Evolutionary conservation across 768 basidiomycete species (phyloP), one percentile per base, ranked within the genome.

Genomic region (Hirschioporus abietinus): DNA sequence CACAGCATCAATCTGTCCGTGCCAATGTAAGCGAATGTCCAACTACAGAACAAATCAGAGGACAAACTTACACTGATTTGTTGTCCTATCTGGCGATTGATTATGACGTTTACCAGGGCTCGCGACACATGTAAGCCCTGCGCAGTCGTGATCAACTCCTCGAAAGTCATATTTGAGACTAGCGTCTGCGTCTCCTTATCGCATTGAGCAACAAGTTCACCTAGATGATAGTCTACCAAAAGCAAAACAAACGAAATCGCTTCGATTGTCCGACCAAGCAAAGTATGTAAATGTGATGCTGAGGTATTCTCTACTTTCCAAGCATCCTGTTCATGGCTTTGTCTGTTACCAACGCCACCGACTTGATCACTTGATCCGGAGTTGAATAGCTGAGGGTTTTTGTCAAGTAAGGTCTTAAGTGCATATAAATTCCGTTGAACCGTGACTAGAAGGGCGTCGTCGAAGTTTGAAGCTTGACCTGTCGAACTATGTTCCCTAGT

Each of bases 21-120:
- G n/a, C 52, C 52, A 66, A 42, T 42, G 60, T 23, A 23, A n/a
- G 25, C n/a, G 35, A 23, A 26, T 35, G 62, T 23, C 9, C 34
- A 17, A 30, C 35, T 1, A 24, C 42, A 30, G 12, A 65, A 23
- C 63, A 63, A 66, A 3, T 30, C 30, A 30, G 30, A 30, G 30
- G 30, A 30, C n/a, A 24, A 17, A 76, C 91, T 71, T 76, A 96
- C 95, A 70, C 93, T 95, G 64, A 95, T 92, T 74, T 99, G 95
- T 74, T 96, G 94, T 24, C 93, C 93, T 70, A 99, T 99, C 75
- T 99, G 97, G 74, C 96, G 95, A 76, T 99, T 93, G 70, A 99
- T 99, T 70, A 99, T 87, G 35, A 96, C 89, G 69, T 96, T 99
- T 12, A 99, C 96, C 57, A 99, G 79, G 15, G 89, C 89, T 70